Conservation (phyloP, 169 alveolate species). For the Plasmodium relictum region DNA sequence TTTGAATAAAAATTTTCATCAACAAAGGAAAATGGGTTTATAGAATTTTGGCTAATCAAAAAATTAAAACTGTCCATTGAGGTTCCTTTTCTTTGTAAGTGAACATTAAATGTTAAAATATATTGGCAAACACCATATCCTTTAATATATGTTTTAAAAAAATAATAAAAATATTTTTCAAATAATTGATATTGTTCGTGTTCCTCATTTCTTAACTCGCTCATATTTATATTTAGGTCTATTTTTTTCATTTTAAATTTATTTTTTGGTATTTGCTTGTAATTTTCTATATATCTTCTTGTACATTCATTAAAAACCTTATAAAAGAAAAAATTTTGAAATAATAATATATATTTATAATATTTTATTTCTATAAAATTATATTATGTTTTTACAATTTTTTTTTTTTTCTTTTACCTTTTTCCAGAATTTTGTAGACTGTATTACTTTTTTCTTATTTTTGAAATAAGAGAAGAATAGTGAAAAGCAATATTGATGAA, state of each 20-base stretch:
- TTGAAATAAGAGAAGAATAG: slow-evolving; percentile 35
- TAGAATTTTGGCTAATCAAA: slow-evolving; percentile 83
- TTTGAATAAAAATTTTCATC: slow-evolving; percentile 77
- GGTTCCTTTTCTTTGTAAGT: slow-evolving; percentile 91
- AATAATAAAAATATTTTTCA: slow-evolving; percentile 76
- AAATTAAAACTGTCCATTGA: slow-evolving; percentile 90
- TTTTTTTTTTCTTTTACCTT: slow-evolving; percentile 36
- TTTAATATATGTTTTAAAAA: slow-evolving; percentile 77
- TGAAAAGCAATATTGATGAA: slow-evolving; percentile 61
- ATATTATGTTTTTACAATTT: neutral
- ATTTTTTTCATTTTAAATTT: slow-evolving; percentile 56
- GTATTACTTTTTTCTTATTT: slow-evolving; percentile 8
- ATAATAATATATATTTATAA: neutral
- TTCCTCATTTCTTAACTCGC: slow-evolving; percentile 53
- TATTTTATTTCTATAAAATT: neutral
- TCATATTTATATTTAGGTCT: slow-evolving; percentile 12
- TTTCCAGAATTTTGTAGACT: slow-evolving; percentile 51
- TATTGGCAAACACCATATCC: slow-evolving; percentile 86
- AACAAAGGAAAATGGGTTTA: slow-evolving; percentile 88
- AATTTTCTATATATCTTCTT: slow-evolving; percentile 58
- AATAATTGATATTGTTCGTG: slow-evolving; percentile 78
- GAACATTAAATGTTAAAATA: slow-evolving; percentile 84
- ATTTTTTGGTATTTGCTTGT: slow-evolving; percentile 66
- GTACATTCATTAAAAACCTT: slow-evolving; percentile 64
- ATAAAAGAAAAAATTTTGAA: neutral